A percentile compares a stretch with the other conserved stretches of the same genome.
Evolutionary conservation across 2,329 filamentous ascomycete species (phyloP).

Genomic region (Chaetomium olivaceum): DNA sequence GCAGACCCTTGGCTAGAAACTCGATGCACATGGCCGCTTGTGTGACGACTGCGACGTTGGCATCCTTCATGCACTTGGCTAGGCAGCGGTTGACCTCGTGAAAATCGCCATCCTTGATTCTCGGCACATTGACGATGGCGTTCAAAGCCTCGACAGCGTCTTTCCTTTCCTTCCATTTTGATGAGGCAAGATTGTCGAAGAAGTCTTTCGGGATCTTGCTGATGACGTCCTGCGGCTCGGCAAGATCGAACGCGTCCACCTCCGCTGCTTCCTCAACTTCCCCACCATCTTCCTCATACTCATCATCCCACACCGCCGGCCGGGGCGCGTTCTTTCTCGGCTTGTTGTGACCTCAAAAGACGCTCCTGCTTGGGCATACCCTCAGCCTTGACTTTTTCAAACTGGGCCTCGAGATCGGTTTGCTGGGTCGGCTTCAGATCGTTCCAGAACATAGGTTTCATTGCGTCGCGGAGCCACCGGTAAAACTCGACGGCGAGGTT

Average conservation of each 20-base stretch:
- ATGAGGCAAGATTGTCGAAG: conserved; percentile 77
- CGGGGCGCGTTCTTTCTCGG: conserved; percentile 70
- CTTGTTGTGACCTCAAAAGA: conserved; percentile 85
- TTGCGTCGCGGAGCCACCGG: conserved; percentile 93
- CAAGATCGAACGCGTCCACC: conserved; percentile 77
- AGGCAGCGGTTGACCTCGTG: conserved; percentile 79
- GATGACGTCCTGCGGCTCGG: conserved; percentile 83
- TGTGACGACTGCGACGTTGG: conserved; percentile 91
- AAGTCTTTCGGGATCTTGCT: conserved; percentile 81
- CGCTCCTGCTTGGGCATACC: conserved; percentile 86
- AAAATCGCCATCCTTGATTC: conserved; percentile 89
- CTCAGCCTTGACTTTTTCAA: conserved; percentile 90
- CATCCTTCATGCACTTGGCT: conserved; percentile 98
- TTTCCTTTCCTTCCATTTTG: conserved; percentile 98
- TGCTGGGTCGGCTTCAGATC: conserved; percentile 96
- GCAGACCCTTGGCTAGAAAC: conserved; percentile 80
- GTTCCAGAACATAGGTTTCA: conserved; percentile 97
- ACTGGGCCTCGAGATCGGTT: conserved; percentile 87
- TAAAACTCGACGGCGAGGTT: conserved; percentile 92
- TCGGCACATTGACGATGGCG: conserved; percentile 75
- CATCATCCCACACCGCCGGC: conserved; percentile 60
- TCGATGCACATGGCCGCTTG: conserved; percentile 93
- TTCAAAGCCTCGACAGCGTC: conserved; percentile 85
- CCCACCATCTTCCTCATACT: conserved; percentile 58
- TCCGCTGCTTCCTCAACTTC: conserved; percentile 66